A percentile compares a stretch with the other conserved stretches of the same genome.
Conservation (phyloP, 2,329 filamentous ascomycete species). For the Annulohypoxylon truncatum region DNA sequence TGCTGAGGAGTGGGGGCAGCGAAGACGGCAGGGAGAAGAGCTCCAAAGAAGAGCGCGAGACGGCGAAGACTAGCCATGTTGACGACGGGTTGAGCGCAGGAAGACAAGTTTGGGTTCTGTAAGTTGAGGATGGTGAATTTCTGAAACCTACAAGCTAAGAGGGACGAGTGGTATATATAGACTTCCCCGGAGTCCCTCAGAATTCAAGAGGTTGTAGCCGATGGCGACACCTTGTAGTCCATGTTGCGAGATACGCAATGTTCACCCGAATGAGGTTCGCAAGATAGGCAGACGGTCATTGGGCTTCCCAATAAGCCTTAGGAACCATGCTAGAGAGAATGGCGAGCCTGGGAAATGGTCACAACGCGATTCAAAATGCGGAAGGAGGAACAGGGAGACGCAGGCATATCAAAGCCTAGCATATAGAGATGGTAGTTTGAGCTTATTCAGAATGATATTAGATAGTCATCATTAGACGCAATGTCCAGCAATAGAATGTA, state of each 20-base stretch:
- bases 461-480: slow-evolving; percentile 6
- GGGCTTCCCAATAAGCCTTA: slow-evolving; percentile 41
- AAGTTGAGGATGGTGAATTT: slow-evolving; percentile 9
- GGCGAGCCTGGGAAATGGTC: slow-evolving; percentile 15
- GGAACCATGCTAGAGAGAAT: slow-evolving; percentile 13
- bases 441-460: slow-evolving; percentile 25
- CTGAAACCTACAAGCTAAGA: slow-evolving; percentile 8
- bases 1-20: slow-evolving; percentile 44
- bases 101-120: slow-evolving; percentile 10
- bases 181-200: background rate
- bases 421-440: slow-evolving; percentile 13
- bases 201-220: background rate
- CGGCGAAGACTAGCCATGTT: slow-evolving; percentile 47
- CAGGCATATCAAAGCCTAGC: slow-evolving; percentile 9
- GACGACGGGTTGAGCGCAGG: background rate
- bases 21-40: slow-evolving; percentile 47
- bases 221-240: slow-evolving; percentile 25
- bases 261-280: slow-evolving; percentile 28
- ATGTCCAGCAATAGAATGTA: slow-evolving; percentile 4
- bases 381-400: slow-evolving; percentile 40
- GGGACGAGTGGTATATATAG: slow-evolving; percentile 35
- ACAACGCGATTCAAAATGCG: slow-evolving; percentile 42
- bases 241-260: slow-evolving; percentile 35
- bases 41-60: slow-evolving; percentile 48
- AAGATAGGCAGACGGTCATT: slow-evolving; percentile 29